Evolutionary conservation across 345 rosid genomes (phyloP).

Genomic region (Triadica sebifera): DNA sequence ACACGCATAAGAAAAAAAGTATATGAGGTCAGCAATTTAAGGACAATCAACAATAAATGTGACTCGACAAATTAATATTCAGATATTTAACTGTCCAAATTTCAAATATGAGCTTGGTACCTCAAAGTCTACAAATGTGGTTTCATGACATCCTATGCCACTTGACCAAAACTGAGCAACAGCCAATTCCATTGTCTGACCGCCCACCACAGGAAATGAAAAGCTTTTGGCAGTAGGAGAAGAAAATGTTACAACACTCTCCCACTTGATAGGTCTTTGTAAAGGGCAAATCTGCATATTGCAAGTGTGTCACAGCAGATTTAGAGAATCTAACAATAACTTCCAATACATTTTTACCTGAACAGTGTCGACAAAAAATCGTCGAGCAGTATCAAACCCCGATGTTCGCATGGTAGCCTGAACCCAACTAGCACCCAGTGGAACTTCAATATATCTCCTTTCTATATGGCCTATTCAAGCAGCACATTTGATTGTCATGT

Average conservation of each 20-base stretch:
- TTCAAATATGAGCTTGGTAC: conserved; percentile 35
- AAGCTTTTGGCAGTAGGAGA: conserved; percentile 82
- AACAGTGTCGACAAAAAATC: conserved; percentile 78
- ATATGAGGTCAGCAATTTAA: no score
- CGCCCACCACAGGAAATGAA: conserved; percentile 74
- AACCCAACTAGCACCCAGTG: conserved; percentile 87
- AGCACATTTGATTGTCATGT: conserved; percentile 1
- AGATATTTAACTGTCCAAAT: no score
- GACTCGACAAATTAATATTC: not conserved
- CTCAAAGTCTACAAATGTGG: conserved; percentile 84
- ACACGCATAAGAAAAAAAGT: no score
- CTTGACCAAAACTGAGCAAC: conserved; percentile 99
- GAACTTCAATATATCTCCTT: conserved; percentile 84
- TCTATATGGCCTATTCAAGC: conserved; percentile 73
- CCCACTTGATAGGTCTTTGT: conserved; percentile 93
- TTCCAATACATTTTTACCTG: conserved; percentile 55
- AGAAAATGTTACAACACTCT: conserved; percentile 63
- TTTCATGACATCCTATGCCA: conserved; percentile 90
- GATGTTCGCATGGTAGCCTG: conserved; percentile 88
- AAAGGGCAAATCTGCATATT: conserved; percentile 78
- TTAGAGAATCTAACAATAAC: conserved; percentile 8
- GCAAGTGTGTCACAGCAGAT: conserved; percentile 32
- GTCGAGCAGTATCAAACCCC: conserved; percentile 83
- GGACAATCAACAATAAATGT: not conserved
- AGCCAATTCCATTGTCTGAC: conserved; percentile 90